Conservation (phyloP, 2,329 filamentous ascomycete species). For the Stagonosporopsis tanaceti region DNA sequence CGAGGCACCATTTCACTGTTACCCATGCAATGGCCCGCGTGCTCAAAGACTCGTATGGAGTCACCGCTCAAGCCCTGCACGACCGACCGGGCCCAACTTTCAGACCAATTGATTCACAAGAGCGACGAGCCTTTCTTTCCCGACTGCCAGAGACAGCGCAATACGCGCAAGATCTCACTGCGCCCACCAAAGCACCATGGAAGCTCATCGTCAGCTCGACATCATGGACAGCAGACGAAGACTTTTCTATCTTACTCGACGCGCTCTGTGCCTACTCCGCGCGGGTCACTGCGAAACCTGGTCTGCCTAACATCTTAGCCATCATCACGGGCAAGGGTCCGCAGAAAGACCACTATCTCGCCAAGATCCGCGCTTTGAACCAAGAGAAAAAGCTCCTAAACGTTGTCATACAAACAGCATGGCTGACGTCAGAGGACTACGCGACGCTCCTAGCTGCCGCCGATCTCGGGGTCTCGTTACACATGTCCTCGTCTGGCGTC, state of each 20-base stretch:
- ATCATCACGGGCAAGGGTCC: conserved; percentile 97
- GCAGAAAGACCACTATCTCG: conserved; percentile 77
- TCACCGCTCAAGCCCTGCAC: conserved; percentile 66
- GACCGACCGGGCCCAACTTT: conserved; percentile 88
- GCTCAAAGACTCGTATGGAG: conserved; percentile 70
- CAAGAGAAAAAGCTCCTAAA: conserved; percentile 69
- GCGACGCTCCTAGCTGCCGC: conserved; percentile 83
- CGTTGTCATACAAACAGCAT: conserved; percentile 79
- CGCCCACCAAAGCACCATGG: conserved; percentile 59
- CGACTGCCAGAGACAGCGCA: conserved; percentile 70
- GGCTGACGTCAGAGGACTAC: conserved; percentile 85
- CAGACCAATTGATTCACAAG: conserved; percentile 66
- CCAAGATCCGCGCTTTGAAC: conserved; percentile 69
- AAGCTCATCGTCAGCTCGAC: conserved; percentile 89
- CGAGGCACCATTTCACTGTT: conserved; percentile 82
- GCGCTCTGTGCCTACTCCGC: conserved; percentile 79
- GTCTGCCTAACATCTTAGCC: conserved; percentile 74
- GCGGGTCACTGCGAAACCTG: conserved; percentile 53
- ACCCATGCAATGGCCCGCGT: conserved; percentile 86
- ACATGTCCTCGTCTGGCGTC: conserved; percentile 92
- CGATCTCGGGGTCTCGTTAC: conserved; percentile 88
- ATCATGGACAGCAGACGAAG: conserved; percentile 96
- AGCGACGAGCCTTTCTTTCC: conserved; percentile 65
- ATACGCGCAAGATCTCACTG: conserved; percentile 64
- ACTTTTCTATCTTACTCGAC: conserved; percentile 87